A percentile compares a stretch with the other conserved stretches of the same genome.
phyloP scores from a whole-genome alignment of 1,139 yeast genomes.

The Saccharomyces hybrid region DNA sequence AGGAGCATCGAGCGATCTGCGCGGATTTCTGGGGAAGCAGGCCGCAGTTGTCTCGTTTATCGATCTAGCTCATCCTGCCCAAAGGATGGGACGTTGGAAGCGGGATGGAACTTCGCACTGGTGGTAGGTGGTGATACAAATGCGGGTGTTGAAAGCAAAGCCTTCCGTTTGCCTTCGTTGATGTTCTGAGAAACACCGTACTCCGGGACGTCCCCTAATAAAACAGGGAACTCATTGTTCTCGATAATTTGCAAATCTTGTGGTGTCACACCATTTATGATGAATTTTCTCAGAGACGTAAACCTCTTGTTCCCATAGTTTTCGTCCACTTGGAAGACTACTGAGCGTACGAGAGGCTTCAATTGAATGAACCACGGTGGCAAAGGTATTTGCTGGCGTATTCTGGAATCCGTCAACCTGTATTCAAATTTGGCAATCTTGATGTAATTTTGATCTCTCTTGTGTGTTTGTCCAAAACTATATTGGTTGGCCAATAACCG shows the following conservation, averaged over 20 bases:
- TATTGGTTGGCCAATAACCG: slow-evolving; percentile 10
- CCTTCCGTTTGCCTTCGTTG: slow-evolving; percentile 1
- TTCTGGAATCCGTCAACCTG: slow-evolving; percentile 21
- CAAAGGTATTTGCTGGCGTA: slow-evolving; percentile 27
- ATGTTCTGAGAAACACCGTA: slow-evolving; percentile 5
- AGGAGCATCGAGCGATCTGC: not conserved
- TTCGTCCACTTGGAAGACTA: slow-evolving; percentile 27
- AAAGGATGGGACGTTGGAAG: slow-evolving; percentile 23
- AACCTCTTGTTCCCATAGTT: slow-evolving; percentile 33
- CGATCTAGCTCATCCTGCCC: slow-evolving; percentile 28
- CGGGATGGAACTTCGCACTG: not conserved
- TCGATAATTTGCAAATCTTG: slow-evolving; percentile 31
- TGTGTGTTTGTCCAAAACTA: slow-evolving; percentile 15
- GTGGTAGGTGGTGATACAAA: not conserved
- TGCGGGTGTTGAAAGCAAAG: not conserved
- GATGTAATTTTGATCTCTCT: slow-evolving; percentile 18
- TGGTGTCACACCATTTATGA: slow-evolving; percentile 33
- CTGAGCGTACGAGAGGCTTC: slow-evolving; percentile 27
- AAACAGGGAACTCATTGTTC: slow-evolving; percentile 12
- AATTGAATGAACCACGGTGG: slow-evolving; percentile 29
- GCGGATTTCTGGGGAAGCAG: not conserved
- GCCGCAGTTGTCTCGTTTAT: slow-evolving; percentile 2
- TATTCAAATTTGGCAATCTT: slow-evolving; percentile 26
- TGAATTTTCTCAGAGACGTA: slow-evolving; percentile 32
- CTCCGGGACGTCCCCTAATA: slow-evolving; percentile 13